Evolutionary conservation across 306 rosid genomes (phyloP).

Genomic region (Prunus dulcis): DNA sequence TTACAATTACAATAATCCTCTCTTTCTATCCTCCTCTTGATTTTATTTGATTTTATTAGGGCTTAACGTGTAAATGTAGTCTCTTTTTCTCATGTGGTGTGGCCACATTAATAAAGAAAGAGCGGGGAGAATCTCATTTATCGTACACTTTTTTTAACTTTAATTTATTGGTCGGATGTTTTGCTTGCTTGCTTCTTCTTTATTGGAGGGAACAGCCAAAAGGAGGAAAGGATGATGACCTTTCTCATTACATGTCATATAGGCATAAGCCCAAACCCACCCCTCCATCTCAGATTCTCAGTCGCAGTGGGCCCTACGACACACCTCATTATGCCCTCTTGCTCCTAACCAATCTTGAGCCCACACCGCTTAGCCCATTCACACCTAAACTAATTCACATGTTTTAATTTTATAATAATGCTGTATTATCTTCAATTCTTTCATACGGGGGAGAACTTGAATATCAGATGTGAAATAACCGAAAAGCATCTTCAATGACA

Average conservation of each 20-base stretch:
- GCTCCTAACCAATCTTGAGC: background rate
- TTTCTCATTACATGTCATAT: background rate
- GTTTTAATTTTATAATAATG: no score
- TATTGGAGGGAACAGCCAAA: background rate
- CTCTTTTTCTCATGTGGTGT: background rate
- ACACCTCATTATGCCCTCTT: background rate
- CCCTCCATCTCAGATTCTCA: no score
- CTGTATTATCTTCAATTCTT: no score
- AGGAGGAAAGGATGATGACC: background rate
- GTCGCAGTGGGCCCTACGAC: no score
- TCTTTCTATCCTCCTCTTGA: no score
- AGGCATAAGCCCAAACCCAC: background rate
- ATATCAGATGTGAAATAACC: no score
- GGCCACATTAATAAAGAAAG: background rate
- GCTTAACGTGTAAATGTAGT: background rate
- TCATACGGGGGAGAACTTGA: no score
- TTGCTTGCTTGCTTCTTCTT: background rate
- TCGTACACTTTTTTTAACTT: background rate
- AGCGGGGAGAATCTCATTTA: constrained; percentile 4
- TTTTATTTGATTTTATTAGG: background rate
- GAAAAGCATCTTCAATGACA: no score
- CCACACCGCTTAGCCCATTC: no score
- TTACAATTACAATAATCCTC: no score
- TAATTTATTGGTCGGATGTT: constrained; percentile 10
- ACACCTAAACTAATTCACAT: no score